phyloP scores from a whole-genome alignment of 2,329 filamentous ascomycete species.

The Xylaria sp. region DNA sequence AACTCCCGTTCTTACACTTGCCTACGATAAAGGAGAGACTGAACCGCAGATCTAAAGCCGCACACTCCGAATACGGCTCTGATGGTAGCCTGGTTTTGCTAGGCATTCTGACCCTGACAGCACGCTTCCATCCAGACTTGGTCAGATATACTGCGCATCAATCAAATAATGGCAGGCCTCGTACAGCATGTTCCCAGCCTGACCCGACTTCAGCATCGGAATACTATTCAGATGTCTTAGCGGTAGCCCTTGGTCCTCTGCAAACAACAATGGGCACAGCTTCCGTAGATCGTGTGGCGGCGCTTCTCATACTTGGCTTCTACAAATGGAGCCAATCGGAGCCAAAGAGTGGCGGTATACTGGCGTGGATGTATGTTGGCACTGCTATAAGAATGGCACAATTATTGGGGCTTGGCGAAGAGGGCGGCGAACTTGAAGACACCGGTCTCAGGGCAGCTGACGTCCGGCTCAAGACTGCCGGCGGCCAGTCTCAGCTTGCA shows the following conservation, averaged over 20 bases:
- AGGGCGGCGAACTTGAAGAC: slow-evolving; percentile 43
- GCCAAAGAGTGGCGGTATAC: slow-evolving; percentile 55
- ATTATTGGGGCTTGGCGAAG: slow-evolving; percentile 63
- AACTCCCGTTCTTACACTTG: slow-evolving; percentile 74
- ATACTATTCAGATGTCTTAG: slow-evolving; percentile 67
- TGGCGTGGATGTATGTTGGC: slow-evolving; percentile 71
- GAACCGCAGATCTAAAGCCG: slow-evolving; percentile 48
- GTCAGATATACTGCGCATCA: slow-evolving; percentile 58
- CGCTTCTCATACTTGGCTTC: slow-evolving; percentile 71
- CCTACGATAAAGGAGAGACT: slow-evolving; percentile 64
- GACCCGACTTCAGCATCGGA: slow-evolving; percentile 65
- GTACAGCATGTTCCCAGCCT: slow-evolving; percentile 43
- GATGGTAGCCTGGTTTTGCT: slow-evolving; percentile 65
- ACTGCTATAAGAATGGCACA: slow-evolving; percentile 69
- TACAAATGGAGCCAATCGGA: slow-evolving; percentile 73
- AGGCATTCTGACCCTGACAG: slow-evolving; percentile 71
- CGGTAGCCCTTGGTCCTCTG: slow-evolving; percentile 54
- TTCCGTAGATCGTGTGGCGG: slow-evolving; percentile 68
- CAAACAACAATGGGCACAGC: slow-evolving; percentile 55
- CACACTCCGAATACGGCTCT: slow-evolving; percentile 46
- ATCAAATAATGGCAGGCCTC: slow-evolving; percentile 43
- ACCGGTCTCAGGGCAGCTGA: slow-evolving; percentile 22
- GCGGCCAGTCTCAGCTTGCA: slow-evolving; percentile 44
- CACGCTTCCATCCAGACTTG: slow-evolving; percentile 68
- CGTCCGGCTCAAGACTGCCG: slow-evolving; percentile 30